These are phyloP conservation scores for Medakamo hakoo DNA, from an alignment of 139 green algal species.

Conservation along the genomic window DNA sequence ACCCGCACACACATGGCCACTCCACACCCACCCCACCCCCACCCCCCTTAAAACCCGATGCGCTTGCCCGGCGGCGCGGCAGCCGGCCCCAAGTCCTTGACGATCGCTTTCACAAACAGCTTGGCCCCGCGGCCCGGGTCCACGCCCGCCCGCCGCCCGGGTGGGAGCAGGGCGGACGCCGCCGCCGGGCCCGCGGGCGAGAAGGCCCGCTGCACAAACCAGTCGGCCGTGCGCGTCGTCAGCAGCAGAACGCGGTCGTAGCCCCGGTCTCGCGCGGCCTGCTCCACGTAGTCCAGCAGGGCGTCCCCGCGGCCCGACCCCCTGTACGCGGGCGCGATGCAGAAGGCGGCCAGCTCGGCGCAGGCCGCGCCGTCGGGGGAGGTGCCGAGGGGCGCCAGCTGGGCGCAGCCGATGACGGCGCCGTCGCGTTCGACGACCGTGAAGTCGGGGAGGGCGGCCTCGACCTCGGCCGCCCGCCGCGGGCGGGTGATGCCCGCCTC, in stretches of 20 bases:
- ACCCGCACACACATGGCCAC: no score
- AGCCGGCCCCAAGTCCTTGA: constrained; percentile 20
- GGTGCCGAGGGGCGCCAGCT: constrained; percentile 42
- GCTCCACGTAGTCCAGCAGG: constrained; percentile 57
- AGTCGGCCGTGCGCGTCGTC: constrained; percentile 56
- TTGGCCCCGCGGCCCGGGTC: constrained; percentile 62
- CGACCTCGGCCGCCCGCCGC: constrained; percentile 13
- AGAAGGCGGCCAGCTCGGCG: constrained; percentile 79
- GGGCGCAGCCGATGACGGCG: constrained; percentile 61
- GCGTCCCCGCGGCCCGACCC: constrained; percentile 71
- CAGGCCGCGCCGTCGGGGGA: constrained; percentile 15
- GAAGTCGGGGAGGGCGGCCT: constrained; percentile 19
- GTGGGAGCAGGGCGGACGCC: constrained; percentile 9
- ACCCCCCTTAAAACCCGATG: constrained; percentile 63
- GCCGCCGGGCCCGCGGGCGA: constrained; percentile 11
- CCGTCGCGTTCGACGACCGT: constrained; percentile 35
- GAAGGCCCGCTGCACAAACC: constrained; percentile 64
- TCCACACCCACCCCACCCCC: neutral
- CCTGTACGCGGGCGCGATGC: constrained; percentile 50
- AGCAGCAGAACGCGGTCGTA: constrained; percentile 20
- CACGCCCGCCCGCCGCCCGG: constrained; percentile 19
- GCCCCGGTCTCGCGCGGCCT: constrained; percentile 18
- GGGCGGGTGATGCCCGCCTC: constrained; percentile 21
- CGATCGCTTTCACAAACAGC: constrained; percentile 63
- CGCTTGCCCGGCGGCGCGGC: constrained; percentile 40